A percentile compares a stretch with the other conserved stretches of the same genome.
These are phyloP conservation scores for Tetradesmus obliquus DNA, from an alignment of 139 green algal genomes.

Conservation along the genomic window DNA sequence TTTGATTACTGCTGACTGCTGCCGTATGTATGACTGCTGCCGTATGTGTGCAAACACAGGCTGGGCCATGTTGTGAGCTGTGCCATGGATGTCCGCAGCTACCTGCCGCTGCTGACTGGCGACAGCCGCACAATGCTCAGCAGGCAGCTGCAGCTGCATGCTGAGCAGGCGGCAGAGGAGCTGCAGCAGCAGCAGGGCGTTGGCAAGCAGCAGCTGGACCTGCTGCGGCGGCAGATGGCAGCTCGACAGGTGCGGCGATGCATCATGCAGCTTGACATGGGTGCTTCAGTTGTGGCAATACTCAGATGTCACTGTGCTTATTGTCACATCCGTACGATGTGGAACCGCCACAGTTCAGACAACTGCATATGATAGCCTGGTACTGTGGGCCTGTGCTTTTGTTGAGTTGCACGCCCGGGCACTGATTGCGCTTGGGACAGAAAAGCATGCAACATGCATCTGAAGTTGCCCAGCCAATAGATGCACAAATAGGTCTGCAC, in stretches of 20 bases:
- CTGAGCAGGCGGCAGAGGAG: conserved; percentile 1
- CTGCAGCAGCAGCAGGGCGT: conserved; percentile 1
- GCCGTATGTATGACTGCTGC: background rate
- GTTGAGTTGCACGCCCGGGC: no score
- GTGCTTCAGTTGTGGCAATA: no score
- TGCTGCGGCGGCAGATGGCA: conserved; percentile 38
- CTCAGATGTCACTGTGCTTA: no score
- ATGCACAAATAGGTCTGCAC: no score
- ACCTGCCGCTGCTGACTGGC: conserved; percentile 35
- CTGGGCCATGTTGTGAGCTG: conserved; percentile 63
- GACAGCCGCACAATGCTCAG: background rate
- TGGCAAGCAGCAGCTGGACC: background rate
- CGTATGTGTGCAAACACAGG: background rate
- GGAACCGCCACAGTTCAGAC: no score
- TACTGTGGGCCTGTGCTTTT: no score
- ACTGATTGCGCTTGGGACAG: no score
- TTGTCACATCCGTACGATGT: no score
- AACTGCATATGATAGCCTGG: no score
- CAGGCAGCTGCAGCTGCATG: background rate
- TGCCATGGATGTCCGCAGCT: conserved; percentile 61
- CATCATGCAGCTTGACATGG: background rate
- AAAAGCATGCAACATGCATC: no score
- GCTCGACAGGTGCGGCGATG: conserved; percentile 23
- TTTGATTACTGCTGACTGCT: background rate
- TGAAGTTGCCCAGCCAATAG: no score